Base-by-base conservation (phyloP, 2,329 filamentous ascomycete species). In the Clarireedia paspali region DNA sequence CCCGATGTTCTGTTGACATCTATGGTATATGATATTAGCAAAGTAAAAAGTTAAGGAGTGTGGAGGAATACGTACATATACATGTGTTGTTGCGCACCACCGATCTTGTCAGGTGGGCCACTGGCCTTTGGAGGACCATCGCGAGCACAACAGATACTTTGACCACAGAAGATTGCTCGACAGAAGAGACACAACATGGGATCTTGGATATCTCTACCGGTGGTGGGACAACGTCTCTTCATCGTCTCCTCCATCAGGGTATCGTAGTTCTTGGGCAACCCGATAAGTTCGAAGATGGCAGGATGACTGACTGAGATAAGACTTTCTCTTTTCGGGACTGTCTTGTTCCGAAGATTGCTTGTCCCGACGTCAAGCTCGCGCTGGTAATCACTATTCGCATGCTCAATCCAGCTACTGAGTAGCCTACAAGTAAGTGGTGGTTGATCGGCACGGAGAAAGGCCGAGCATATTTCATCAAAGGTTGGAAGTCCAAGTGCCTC, bases 141-240 rank as follows among this genome's bases (percentile, higher is more conserved):
- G 64, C 84, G 84, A 67, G 89, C 83, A 70, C 94, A 99, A 74
- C 94, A 99, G 47, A 91, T 87, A 47, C 88, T 90, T 74, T 99
- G 94, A 9, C 88, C 90, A 72, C 94, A 99, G 72, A 96, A 92
- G 42, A 99, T 89, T n/a, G 91, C 91, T 36, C 94, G 92, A 68
- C 94, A 99, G 74, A 96, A 90, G 40, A 99, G 79, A 68, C 94
- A 99, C 39, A 99, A 82, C 61, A 88, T 89, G 0, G 94, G 91
- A 70, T 99, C 95, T 2, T 85, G 87, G 50, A 99, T 75, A 64
- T 96, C 92, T 69, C 94, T 95, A 62, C 91, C 91, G 1, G 90
- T 96, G 2, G 85, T 95, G 0, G 91, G 91, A 67, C 94, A 99
- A 50, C 81, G 84, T 52, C 87, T 78, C 61, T 84, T 85, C 63